phyloP scores from a whole-genome alignment of 2,329 filamentous ascomycete species.

The Hymenoscyphus occultus region DNA sequence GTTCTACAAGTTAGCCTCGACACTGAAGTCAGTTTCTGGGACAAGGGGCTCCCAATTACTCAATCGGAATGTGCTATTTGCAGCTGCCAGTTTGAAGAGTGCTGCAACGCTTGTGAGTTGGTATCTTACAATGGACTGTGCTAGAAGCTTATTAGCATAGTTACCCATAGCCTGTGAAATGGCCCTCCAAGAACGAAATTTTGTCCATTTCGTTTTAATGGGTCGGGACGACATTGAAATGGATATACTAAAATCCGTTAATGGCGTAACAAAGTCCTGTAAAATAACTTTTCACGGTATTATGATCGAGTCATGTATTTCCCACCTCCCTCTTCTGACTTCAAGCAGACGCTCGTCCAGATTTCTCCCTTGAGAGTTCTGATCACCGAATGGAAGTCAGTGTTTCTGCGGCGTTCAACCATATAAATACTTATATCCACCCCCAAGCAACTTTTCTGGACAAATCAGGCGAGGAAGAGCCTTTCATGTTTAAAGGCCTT shows the following conservation, averaged over 20 bases:
- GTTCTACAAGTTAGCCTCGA: slow-evolving; percentile 62
- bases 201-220: slow-evolving; percentile 80
- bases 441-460: slow-evolving; percentile 70
- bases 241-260: slow-evolving; percentile 68
- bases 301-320: slow-evolving; percentile 3
- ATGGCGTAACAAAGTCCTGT: slow-evolving; percentile 72
- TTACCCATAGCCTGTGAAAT: slow-evolving; percentile 86
- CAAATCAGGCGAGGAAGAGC: slow-evolving; percentile 62
- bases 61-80: slow-evolving; percentile 76
- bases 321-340: slow-evolving; percentile 16
- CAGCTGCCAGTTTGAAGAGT: slow-evolving; percentile 70
- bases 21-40: slow-evolving; percentile 57
- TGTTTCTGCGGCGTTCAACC: slow-evolving; percentile 63
- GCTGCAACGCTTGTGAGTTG: slow-evolving; percentile 53
- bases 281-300: slow-evolving; percentile 57
- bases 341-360: slow-evolving; percentile 67
- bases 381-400: slow-evolving; percentile 66
- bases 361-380: slow-evolving; percentile 67
- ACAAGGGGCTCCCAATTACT: slow-evolving; percentile 49
- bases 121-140: no score
- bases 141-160: no score
- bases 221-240: slow-evolving; percentile 69
- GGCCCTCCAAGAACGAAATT: slow-evolving; percentile 64
- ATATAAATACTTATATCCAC: slow-evolving; percentile 71
- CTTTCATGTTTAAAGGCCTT: slow-evolving; percentile 62